Conservation (phyloP, 768 basidiomycete genomes). For the Trametes coccinea region DNA sequence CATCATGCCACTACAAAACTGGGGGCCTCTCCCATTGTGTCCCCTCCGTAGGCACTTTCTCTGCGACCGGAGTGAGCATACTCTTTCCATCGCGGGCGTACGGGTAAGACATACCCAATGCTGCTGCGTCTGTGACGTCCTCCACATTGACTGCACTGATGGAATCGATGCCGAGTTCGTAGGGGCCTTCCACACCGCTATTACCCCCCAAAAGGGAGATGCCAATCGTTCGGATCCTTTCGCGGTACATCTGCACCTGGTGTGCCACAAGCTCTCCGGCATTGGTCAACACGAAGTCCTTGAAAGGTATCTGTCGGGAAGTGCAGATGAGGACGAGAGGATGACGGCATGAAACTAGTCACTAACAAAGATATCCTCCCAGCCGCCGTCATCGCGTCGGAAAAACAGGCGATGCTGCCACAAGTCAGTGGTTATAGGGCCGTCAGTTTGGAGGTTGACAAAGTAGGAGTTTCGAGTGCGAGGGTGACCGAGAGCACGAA, state of each 20-base stretch:
- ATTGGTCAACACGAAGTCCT: constrained; percentile 73
- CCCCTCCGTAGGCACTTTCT: constrained; percentile 27
- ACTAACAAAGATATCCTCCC: constrained; percentile 83
- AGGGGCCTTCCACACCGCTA: constrained; percentile 68
- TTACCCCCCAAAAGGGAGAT: constrained; percentile 88
- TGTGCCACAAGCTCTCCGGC: constrained; percentile 66
- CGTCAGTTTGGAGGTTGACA: constrained; percentile 91
- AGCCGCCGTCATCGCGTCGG: constrained; percentile 57
- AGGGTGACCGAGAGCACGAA: constrained; percentile 77
- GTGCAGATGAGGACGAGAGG: constrained; percentile 7
- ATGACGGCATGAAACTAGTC: neutral
- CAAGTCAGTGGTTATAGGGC: constrained; percentile 77
- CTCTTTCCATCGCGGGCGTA: neutral
- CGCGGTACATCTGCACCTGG: constrained; percentile 75
- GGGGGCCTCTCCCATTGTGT: constrained; percentile 31
- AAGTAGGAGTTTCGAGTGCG: constrained; percentile 84
- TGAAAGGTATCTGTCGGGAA: constrained; percentile 70
- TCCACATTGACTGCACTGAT: constrained; percentile 82
- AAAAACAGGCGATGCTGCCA: constrained; percentile 95
- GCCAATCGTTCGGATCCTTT: constrained; percentile 77
- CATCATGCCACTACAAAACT: constrained; percentile 14
- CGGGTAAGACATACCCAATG: constrained; percentile 10
- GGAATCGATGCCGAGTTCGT: constrained; percentile 81
- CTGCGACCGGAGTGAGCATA: constrained; percentile 4
- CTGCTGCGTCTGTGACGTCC: constrained; percentile 41